Percentiles rank a stretch among this genome's conserved stretches.
Conservation (phyloP, 2,329 filamentous ascomycete genomes). For the Pseudophaeomoniella oleicola region DNA sequence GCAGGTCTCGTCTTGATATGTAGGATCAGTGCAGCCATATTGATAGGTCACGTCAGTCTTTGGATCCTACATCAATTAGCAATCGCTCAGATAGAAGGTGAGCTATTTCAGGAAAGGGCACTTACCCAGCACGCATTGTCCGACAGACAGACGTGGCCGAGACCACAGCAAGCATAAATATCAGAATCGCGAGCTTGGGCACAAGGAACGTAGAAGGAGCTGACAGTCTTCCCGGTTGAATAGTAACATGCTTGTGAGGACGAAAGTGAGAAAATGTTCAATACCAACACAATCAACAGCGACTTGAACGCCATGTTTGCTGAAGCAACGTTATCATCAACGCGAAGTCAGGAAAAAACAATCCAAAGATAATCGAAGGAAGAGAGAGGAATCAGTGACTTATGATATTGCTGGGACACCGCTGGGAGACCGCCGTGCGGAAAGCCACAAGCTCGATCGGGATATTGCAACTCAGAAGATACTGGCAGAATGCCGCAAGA, state of each 20-base stretch:
- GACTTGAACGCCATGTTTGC: too few relatives aligned
- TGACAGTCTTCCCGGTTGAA: background rate
- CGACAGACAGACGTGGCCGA: constrained; percentile 9
- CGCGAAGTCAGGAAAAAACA: too few relatives aligned
- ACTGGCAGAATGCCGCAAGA: too few relatives aligned
- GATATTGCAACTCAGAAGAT: too few relatives aligned
- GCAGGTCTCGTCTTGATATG: constrained; percentile 9
- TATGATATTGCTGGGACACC: too few relatives aligned
- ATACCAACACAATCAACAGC: too few relatives aligned
- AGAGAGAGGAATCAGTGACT: too few relatives aligned
- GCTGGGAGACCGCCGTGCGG: background rate
- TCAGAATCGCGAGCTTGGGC: constrained; percentile 9
- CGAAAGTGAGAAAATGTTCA: background rate
- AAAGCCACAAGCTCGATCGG: background rate
- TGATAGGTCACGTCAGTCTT: constrained; percentile 9
- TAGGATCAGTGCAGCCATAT: constrained; percentile 11
- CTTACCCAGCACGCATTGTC: constrained; percentile 9
- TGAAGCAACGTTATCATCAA: too few relatives aligned
- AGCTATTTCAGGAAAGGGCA: background rate
- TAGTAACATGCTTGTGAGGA: background rate
- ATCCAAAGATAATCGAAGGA: too few relatives aligned
- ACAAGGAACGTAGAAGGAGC: constrained; percentile 10
- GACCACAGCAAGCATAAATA: constrained; percentile 11
- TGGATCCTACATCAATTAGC: constrained; percentile 5
- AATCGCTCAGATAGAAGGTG: too few relatives aligned